Conservation (phyloP, 2,329 filamentous ascomycete genomes). For the Fusarium buharicum region DNA sequence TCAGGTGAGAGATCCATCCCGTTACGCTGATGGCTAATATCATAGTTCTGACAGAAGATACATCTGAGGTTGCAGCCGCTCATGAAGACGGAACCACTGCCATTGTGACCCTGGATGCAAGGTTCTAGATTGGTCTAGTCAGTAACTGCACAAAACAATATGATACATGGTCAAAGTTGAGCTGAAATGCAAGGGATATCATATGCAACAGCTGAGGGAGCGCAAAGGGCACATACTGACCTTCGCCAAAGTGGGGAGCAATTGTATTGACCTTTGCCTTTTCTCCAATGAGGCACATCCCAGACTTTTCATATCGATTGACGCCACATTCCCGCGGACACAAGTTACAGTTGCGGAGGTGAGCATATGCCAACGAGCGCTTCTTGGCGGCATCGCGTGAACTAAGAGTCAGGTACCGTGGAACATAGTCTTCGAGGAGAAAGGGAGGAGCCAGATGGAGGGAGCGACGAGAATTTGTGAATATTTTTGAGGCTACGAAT, state of each 20-base stretch:
- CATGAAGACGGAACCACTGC: slow-evolving; percentile 85
- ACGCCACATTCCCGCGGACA: slow-evolving; percentile 82
- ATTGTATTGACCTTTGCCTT: slow-evolving; percentile 85
- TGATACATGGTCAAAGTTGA: neutral
- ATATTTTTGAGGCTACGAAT: slow-evolving; percentile 4
- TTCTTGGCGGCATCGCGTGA: slow-evolving; percentile 77
- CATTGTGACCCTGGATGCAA: slow-evolving; percentile 84
- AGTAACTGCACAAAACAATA: slow-evolving; percentile 7
- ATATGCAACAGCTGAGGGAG: slow-evolving; percentile 4
- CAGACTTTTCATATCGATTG: slow-evolving; percentile 82
- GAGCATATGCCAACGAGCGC: slow-evolving; percentile 76
- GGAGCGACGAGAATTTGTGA: slow-evolving; percentile 24
- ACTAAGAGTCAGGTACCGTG: slow-evolving; percentile 75
- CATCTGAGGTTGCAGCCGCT: slow-evolving; percentile 79
- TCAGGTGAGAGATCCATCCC: slow-evolving; percentile 83
- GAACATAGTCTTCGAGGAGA: slow-evolving; percentile 78
- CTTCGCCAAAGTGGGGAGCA: slow-evolving; percentile 85
- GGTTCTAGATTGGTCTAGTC: slow-evolving; percentile 64
- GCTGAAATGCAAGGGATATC: slow-evolving; percentile 26
- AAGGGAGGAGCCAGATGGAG: slow-evolving; percentile 72
- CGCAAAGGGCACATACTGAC: slow-evolving; percentile 49
- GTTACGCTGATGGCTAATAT: slow-evolving; percentile 84
- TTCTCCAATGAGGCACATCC: slow-evolving; percentile 80
- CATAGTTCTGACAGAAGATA: slow-evolving; percentile 83
- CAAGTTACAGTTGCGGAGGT: slow-evolving; percentile 82